These are phyloP conservation scores for Vigna hirtella DNA, from an alignment of 306 rosid genomes.

Conservation along the genomic window DNA sequence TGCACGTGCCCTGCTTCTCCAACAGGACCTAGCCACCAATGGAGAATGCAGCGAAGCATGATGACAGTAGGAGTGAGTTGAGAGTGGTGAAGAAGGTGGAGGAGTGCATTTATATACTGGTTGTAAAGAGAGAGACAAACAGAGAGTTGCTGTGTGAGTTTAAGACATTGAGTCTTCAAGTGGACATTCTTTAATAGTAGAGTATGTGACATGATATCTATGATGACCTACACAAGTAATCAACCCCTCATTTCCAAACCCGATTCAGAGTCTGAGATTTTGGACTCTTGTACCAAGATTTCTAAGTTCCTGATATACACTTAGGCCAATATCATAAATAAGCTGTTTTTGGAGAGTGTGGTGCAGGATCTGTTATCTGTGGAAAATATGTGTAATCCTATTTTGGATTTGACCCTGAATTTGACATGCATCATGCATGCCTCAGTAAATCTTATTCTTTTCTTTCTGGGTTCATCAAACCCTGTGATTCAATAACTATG, in stretches of 20 bases:
- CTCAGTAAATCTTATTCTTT: conserved; percentile 65
- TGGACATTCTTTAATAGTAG: conserved; percentile 64
- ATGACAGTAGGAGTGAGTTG: not conserved
- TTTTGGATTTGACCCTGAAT: conserved; percentile 12
- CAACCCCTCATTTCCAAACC: not conserved
- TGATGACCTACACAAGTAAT: conserved; percentile 39
- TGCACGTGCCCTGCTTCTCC: conserved; percentile 99
- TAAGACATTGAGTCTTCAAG: conserved; percentile 72
- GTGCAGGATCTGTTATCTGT: conserved; percentile 16
- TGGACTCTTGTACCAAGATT: conserved; percentile 27
- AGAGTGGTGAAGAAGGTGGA: conserved; percentile 27
- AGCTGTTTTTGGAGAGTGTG: not conserved
- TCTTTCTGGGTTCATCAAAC: conserved; percentile 20
- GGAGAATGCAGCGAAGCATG: not conserved
- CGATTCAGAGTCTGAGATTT: not conserved
- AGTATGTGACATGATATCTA: not conserved
- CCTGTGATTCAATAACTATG: conserved; percentile 23
- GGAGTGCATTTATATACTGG: conserved; percentile 52
- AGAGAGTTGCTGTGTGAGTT: conserved; percentile 28
- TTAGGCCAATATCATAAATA: conserved; percentile 6
- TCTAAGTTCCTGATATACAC: not conserved
- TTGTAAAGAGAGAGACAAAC: not conserved
- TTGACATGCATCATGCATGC: conserved; percentile 38
- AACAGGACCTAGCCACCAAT: conserved; percentile 68
- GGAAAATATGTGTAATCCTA: not conserved